Evolutionary conservation across 1,284 basidiomycete genomes (phyloP).

Genomic region (Laetiporus sulphureus): DNA sequence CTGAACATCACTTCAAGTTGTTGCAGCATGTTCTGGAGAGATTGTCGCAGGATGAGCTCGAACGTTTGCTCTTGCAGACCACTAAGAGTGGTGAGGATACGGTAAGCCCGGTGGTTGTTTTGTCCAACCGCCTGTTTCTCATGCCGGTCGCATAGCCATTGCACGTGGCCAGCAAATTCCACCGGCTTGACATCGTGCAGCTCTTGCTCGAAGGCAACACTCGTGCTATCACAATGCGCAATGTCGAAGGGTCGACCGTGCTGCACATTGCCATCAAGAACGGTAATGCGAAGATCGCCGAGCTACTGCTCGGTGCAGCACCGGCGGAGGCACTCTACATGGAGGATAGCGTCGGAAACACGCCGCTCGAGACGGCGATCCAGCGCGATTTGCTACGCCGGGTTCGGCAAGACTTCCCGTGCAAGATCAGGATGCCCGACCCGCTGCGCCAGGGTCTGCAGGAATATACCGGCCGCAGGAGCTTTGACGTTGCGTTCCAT

Average conservation of each 20-base stretch:
- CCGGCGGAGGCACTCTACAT: not conserved
- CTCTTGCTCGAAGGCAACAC: not conserved
- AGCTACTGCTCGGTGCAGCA: not conserved
- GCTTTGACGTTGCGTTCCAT: conserved; percentile 13
- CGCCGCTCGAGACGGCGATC: not conserved
- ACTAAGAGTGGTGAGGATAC: conserved; percentile 39
- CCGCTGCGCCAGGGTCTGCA: not conserved
- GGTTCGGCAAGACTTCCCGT: conserved; percentile 5
- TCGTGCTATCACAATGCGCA: not conserved
- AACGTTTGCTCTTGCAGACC: conserved; percentile 36
- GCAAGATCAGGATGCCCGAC: not conserved
- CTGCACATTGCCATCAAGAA: not conserved
- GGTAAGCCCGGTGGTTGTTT: conserved; percentile 24
- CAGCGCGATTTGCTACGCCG: conserved; percentile 15
- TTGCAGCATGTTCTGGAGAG: conserved; percentile 39
- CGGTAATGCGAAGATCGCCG: not conserved
- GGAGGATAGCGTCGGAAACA: not conserved
- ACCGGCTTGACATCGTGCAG: not conserved
- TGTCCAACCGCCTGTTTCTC: not conserved
- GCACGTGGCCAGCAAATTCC: conserved; percentile 7
- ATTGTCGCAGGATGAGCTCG: conserved; percentile 39
- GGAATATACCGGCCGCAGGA: not conserved
- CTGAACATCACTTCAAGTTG: conserved; percentile 19
- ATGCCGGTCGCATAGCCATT: not conserved
- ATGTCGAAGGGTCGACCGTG: not conserved